A percentile compares a stretch with the other conserved stretches of the same genome.
phyloP scores from a whole-genome alignment of 306 rosid genomes.

The Cucumis melo region DNA sequence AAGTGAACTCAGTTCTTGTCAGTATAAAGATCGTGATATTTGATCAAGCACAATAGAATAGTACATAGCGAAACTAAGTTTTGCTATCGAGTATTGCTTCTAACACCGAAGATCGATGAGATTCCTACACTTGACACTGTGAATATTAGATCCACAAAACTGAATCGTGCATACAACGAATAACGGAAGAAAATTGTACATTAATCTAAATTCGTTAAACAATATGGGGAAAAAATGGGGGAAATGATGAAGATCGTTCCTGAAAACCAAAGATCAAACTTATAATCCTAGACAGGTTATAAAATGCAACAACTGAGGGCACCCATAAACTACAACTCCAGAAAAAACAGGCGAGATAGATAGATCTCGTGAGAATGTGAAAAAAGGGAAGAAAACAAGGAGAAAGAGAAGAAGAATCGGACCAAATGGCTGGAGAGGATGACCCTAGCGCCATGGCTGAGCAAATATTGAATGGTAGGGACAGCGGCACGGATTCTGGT shows the following conservation, averaged over 20 bases:
- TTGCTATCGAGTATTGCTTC: not conserved
- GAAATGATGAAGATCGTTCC: not conserved
- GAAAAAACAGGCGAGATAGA: not conserved
- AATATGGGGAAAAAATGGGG: not conserved
- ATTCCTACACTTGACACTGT: not conserved
- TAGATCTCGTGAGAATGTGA: not conserved
- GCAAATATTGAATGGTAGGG: slow-evolving; percentile 76
- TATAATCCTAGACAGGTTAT: not conserved
- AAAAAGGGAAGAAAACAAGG: not conserved
- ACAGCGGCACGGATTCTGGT: slow-evolving; percentile 84
- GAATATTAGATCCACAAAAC: not conserved
- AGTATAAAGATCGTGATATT: not conserved
- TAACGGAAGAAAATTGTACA: not conserved
- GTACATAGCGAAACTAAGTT: not conserved
- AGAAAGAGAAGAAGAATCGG: not conserved
- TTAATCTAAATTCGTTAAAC: not conserved
- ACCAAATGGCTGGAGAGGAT: slow-evolving; percentile 73
- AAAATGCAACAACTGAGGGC: not conserved
- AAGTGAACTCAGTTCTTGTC: not conserved
- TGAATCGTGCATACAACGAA: not conserved
- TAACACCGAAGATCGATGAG: not conserved
- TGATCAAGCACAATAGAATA: not conserved
- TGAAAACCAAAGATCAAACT: not conserved
- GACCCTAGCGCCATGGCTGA: slow-evolving; percentile 56
- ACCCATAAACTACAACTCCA: not conserved